A percentile compares a stretch with the other conserved stretches of the same genome.
These are phyloP conservation scores for Coemansia sp. DNA, from an alignment of 192 early-diverging fungal genomes.

Conservation along the genomic window DNA sequence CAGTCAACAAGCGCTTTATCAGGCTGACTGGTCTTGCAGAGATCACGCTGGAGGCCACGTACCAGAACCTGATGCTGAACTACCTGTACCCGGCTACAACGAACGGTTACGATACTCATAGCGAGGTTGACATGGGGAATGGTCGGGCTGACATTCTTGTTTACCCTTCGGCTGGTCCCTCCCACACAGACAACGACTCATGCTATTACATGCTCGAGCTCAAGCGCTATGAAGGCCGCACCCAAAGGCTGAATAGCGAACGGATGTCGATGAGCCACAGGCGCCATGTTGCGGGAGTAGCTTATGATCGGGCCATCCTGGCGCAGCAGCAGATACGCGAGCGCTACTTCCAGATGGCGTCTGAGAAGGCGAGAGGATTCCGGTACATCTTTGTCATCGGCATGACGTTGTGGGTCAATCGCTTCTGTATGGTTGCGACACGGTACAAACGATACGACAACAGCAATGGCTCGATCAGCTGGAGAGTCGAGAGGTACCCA, in stretches of 20 bases:
- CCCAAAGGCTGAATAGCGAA: neutral
- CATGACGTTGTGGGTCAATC: neutral
- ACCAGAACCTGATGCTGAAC: neutral
- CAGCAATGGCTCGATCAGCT: neutral
- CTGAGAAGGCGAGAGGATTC: neutral
- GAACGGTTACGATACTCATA: neutral
- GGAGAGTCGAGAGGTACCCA: neutral
- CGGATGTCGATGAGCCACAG: neutral
- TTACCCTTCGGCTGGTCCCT: neutral
- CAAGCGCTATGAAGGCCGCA: neutral
- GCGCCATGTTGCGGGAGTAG: neutral
- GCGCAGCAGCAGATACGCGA: slow-evolving; percentile 1
- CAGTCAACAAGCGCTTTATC: neutral
- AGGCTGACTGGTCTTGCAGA: slow-evolving; percentile 2
- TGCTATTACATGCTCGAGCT: neutral
- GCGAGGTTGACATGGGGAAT: neutral
- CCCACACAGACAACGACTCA: neutral
- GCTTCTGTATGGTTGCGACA: slow-evolving; percentile 3
- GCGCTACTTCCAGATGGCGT: neutral
- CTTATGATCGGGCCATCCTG: neutral
- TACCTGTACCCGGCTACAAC: slow-evolving; percentile 5
- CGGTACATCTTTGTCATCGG: neutral
- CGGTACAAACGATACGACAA: neutral
- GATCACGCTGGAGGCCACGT: neutral
- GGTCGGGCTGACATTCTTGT: slow-evolving; percentile 2